A percentile compares a stretch with the other conserved stretches of the same genome.
Conservation (phyloP, 768 basidiomycete genomes). For the Tricholoma sp. region DNA sequence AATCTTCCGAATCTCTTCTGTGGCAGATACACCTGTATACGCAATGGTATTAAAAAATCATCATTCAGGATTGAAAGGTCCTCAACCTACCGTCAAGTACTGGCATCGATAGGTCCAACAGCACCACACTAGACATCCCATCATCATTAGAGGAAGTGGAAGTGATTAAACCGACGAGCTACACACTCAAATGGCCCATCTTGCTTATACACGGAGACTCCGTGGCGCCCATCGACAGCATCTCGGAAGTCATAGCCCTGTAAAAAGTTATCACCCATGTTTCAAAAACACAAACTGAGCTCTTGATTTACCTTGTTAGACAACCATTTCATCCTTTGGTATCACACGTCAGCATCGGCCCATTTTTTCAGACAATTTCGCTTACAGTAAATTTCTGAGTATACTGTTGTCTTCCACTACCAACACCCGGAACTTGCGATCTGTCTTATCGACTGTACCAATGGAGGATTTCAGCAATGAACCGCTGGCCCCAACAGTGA, state of each 20-base stretch:
- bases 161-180: neutral
- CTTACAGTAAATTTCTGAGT: constrained; percentile 76
- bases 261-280: neutral
- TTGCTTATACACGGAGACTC: constrained; percentile 66
- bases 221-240: constrained; percentile 81
- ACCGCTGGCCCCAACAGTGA: constrained; percentile 55
- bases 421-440: constrained; percentile 55
- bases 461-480: constrained; percentile 66
- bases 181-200: constrained; percentile 86
- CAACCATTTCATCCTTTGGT: constrained; percentile 56
- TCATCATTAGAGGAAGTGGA: constrained; percentile 6
- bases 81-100: constrained; percentile 66
- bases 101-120: constrained; percentile 92
- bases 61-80: neutral
- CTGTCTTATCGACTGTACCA: constrained; percentile 40
- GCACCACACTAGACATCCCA: constrained; percentile 66
- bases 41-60: neutral
- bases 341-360: neutral
- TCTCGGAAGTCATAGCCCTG: constrained; percentile 72
- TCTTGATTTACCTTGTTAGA: constrained; percentile 41
- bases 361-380: constrained; percentile 15
- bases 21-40: constrained; percentile 72
- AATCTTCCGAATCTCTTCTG: constrained; percentile 72
- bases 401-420: constrained; percentile 91
- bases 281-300: neutral